Percentiles rank a stretch among this genome's conserved stretches.
Evolutionary conservation across 2,329 filamentous ascomycete genomes (phyloP).

Genomic region (Keithomyces neogunnii): DNA sequence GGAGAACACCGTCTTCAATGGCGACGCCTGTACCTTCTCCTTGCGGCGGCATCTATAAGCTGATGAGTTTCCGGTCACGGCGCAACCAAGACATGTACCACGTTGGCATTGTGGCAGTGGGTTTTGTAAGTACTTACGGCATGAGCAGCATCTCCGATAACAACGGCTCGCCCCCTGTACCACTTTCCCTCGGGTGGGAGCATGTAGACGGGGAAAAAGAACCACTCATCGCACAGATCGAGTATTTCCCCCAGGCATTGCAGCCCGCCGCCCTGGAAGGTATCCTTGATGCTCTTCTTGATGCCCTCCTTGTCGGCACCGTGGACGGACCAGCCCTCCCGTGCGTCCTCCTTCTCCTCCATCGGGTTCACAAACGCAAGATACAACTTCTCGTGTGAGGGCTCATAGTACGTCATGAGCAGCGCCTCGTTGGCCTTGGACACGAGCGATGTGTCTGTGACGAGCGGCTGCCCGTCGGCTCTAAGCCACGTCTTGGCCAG

Average conservation of each 20-base stretch:
- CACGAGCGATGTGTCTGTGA: conserved; percentile 15
- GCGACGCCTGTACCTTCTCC: conserved; percentile 42
- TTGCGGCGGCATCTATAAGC: conserved; percentile 36
- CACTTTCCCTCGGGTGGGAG: conserved; percentile 24
- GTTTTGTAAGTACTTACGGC: conserved; percentile 20
- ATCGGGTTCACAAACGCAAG: conserved; percentile 15
- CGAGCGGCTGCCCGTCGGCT: conserved; percentile 11
- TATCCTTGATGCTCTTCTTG: conserved; percentile 8
- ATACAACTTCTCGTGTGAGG: conserved; percentile 10
- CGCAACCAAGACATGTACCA: not conserved
- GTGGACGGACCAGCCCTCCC: conserved; percentile 15
- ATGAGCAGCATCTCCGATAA: conserved; percentile 51
- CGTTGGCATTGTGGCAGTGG: not conserved
- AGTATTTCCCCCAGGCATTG: conserved; percentile 12
- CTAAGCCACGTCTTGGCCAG: conserved; percentile 4
- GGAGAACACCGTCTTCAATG: conserved; percentile 42
- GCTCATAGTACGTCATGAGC: conserved; percentile 14
- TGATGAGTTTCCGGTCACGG: not conserved
- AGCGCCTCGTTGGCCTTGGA: conserved; percentile 13
- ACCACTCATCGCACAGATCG: conserved; percentile 16
- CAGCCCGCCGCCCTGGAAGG: conserved; percentile 11
- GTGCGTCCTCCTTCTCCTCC: conserved; percentile 13
- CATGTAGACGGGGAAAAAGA: conserved; percentile 27
- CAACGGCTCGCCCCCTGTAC: conserved; percentile 30
- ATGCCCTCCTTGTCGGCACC: conserved; percentile 14